These are phyloP conservation scores for Geoglossum glabrum DNA, from an alignment of 495 filamentous ascomycete genomes.

Conservation along the genomic window DNA sequence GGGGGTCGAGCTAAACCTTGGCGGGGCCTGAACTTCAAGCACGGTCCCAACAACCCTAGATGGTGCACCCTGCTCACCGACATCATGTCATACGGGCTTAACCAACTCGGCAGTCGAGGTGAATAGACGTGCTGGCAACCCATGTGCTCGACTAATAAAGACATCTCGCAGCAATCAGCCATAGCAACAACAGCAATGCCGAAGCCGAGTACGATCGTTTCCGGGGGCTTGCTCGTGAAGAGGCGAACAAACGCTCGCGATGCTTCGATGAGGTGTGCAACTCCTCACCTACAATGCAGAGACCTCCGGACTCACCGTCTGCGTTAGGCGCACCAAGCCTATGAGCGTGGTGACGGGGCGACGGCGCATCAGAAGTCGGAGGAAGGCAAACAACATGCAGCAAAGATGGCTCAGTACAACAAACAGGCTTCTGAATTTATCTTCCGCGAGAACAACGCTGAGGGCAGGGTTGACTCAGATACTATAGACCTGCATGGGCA, in stretches of 20 bases:
- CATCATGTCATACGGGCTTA: background rate
- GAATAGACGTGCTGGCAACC: background rate
- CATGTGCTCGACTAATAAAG: background rate
- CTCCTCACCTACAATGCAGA: background rate
- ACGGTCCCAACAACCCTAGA: background rate
- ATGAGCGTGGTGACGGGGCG: constrained; percentile 58
- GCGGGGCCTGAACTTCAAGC: background rate
- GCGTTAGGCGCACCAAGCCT: constrained; percentile 52
- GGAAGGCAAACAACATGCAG: constrained; percentile 65
- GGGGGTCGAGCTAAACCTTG: background rate
- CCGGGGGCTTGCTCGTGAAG: constrained; percentile 59
- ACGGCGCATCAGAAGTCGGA: constrained; percentile 61
- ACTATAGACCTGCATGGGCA: constrained; percentile 89
- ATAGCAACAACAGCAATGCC: constrained; percentile 37
- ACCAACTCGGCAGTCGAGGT: background rate
- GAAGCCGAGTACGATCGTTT: constrained; percentile 88
- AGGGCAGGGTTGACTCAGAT: constrained; percentile 46
- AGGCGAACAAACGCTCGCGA: constrained; percentile 49
- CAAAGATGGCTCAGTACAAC: constrained; percentile 65
- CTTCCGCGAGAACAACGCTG: constrained; percentile 78
- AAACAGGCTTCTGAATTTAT: constrained; percentile 79
- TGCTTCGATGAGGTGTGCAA: constrained; percentile 49
- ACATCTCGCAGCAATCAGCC: constrained; percentile 54
- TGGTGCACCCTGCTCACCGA: background rate
- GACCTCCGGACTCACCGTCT: background rate